Conservation (phyloP, 129 eudicot genomes). For the Rutidosis leptorrhynchoides region DNA sequence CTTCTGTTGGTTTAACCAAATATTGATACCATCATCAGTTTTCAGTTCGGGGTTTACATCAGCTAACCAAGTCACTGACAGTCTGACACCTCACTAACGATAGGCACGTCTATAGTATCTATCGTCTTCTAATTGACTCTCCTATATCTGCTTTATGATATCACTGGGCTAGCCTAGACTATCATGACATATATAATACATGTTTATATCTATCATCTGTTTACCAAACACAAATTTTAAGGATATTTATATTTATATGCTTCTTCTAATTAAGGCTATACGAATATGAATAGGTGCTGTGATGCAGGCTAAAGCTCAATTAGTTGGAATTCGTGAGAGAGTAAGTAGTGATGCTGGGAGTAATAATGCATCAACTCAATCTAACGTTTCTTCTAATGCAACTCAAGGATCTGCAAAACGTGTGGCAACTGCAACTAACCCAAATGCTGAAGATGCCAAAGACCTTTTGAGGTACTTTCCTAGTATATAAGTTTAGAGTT, state of each 20-base stretch:
- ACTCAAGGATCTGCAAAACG: constrained; percentile 55
- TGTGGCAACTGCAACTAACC: constrained; percentile 69
- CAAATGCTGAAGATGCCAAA: constrained; percentile 79
- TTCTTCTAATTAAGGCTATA: constrained; percentile 2
- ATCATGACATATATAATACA: background rate
- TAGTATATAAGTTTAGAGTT: too few species aligned
- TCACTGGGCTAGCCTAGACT: background rate
- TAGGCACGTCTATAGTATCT: background rate
- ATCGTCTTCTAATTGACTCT: background rate
- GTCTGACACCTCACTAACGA: background rate
- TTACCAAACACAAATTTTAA: background rate
- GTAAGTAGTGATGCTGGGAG: constrained; percentile 83
- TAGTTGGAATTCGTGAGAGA: constrained; percentile 90
- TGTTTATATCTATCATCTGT: background rate
- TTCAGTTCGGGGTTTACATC: background rate
- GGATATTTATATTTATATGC: background rate
- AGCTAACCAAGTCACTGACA: background rate
- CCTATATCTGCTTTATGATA: background rate
- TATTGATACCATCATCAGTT: too few species aligned
- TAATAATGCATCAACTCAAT: constrained; percentile 33
- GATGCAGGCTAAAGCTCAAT: constrained; percentile 79
- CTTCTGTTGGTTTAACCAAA: background rate
- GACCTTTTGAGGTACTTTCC: constrained; percentile 71
- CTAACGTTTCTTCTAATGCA: constrained; percentile 29
- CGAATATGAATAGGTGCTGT: constrained; percentile 81